Percentiles rank a stretch among this genome's conserved stretches.
These are phyloP conservation scores for Suillus fuscotomentosus DNA, from an alignment of 768 basidiomycete species.

Conservation along the genomic window DNA sequence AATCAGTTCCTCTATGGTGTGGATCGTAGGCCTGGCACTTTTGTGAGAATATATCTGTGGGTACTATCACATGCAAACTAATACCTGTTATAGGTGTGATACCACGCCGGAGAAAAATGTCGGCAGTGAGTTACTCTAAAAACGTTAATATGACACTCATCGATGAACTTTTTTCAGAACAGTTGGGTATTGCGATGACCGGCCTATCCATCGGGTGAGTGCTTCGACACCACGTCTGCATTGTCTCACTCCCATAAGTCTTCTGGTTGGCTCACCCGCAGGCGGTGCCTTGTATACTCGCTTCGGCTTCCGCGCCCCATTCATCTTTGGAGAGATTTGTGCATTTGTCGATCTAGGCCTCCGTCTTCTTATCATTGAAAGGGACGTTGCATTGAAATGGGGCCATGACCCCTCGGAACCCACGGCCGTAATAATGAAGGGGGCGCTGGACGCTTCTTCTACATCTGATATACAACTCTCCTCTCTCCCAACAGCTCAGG, in stretches of 20 bases:
- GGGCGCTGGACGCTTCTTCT: not conserved
- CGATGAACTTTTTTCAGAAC: slow-evolving; percentile 36
- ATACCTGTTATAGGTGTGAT: slow-evolving; percentile 46
- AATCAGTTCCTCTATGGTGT: slow-evolving; percentile 57
- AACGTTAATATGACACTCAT: not conserved
- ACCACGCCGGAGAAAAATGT: slow-evolving; percentile 45
- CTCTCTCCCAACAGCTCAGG: not conserved
- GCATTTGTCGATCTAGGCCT: slow-evolving; percentile 50
- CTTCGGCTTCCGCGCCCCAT: slow-evolving; percentile 62
- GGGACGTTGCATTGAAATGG: slow-evolving; percentile 48
- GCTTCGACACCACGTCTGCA: not conserved
- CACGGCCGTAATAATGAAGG: not conserved
- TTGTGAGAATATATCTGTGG: slow-evolving; percentile 35
- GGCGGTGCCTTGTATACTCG: slow-evolving; percentile 53
- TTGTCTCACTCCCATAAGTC: slow-evolving; percentile 27
- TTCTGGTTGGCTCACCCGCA: slow-evolving; percentile 55
- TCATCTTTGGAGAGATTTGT: slow-evolving; percentile 49
- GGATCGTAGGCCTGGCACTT: slow-evolving; percentile 61
- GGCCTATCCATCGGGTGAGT: slow-evolving; percentile 55
- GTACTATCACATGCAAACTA: slow-evolving; percentile 2
- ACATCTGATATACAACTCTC: not conserved
- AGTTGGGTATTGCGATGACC: slow-evolving; percentile 60
- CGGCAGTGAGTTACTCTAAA: slow-evolving; percentile 40
- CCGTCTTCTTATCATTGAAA: slow-evolving; percentile 57
- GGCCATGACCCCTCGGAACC: slow-evolving; percentile 39